Evolutionary conservation across 2,329 filamentous ascomycete genomes (phyloP).

Genomic region (Boeremia lycopersici): DNA sequence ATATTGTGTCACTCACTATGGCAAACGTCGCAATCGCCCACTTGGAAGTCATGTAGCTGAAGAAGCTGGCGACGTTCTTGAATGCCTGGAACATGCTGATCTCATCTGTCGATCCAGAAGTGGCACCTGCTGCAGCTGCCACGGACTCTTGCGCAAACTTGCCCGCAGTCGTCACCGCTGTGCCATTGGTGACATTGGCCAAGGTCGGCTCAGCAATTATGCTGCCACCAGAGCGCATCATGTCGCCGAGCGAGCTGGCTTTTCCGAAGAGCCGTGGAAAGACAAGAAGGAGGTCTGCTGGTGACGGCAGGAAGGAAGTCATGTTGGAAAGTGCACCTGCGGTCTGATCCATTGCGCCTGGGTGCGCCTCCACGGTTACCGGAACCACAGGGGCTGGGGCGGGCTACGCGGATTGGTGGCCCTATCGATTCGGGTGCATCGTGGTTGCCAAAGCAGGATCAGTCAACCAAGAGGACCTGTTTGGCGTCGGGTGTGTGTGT

Average conservation of each 20-base stretch:
- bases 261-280: slow-evolving; percentile 73
- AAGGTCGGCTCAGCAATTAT: slow-evolving; percentile 66
- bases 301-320: slow-evolving; percentile 58
- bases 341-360: slow-evolving; percentile 30
- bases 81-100: slow-evolving; percentile 57
- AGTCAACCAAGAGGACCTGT: slow-evolving; percentile 8
- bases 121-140: slow-evolving; percentile 50
- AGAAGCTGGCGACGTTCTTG: slow-evolving; percentile 80
- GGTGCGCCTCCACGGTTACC: background rate
- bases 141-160: slow-evolving; percentile 53
- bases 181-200: slow-evolving; percentile 49
- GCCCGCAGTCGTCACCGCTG: slow-evolving; percentile 44
- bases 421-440: slow-evolving; percentile 6
- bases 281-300: slow-evolving; percentile 71
- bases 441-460: slow-evolving; percentile 3
- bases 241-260: slow-evolving; percentile 67
- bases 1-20: slow-evolving; percentile 58
- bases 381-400: slow-evolving; percentile 1
- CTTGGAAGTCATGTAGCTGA: slow-evolving; percentile 69
- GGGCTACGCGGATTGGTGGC: background rate
- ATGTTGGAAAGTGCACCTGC: slow-evolving; percentile 38
- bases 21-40: slow-evolving; percentile 90
- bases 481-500: background rate
- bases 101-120: slow-evolving; percentile 38
- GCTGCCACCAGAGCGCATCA: slow-evolving; percentile 62